A percentile compares a stretch with the other conserved stretches of the same genome.
These are phyloP conservation scores for Tripterygium wilfordii DNA, from an alignment of 177 flowering plant genomes.

Conservation along the genomic window DNA sequence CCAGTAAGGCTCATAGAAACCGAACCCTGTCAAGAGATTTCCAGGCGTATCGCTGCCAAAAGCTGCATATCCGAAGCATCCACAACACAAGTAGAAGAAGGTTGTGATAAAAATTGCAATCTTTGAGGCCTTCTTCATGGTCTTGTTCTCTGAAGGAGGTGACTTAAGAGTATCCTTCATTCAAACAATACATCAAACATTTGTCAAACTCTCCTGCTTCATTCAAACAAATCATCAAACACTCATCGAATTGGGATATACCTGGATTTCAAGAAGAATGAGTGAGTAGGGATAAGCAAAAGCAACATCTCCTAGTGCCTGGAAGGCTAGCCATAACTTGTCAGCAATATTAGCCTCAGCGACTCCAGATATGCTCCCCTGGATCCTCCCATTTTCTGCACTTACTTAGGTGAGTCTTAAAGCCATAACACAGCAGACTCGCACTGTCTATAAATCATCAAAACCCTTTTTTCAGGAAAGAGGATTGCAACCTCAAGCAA, in stretches of 20 bases:
- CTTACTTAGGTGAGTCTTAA: slow-evolving; percentile 19
- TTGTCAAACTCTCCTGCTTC: not conserved
- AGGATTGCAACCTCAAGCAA: too few relatives aligned
- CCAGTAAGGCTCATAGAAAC: slow-evolving; percentile 49
- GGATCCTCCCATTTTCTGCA: slow-evolving; percentile 14
- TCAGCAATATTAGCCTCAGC: slow-evolving; percentile 20
- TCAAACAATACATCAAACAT: not conserved
- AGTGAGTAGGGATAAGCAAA: slow-evolving; percentile 32
- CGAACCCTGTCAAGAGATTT: slow-evolving; percentile 48
- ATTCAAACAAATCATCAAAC: not conserved
- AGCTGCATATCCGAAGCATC: slow-evolving; percentile 57
- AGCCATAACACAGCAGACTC: too few relatives aligned
- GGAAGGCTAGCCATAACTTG: too few relatives aligned
- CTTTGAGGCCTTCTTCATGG: slow-evolving; percentile 44
- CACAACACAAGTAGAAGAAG: slow-evolving; percentile 45
- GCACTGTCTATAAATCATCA: too few relatives aligned
- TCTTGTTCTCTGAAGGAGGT: slow-evolving; percentile 7
- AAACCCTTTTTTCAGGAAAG: too few relatives aligned
- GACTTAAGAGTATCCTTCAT: slow-evolving; percentile 1
- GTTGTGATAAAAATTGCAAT: slow-evolving; percentile 26
- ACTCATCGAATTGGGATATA: not conserved
- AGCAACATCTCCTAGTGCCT: slow-evolving; percentile 41
- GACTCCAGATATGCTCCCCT: slow-evolving; percentile 19
- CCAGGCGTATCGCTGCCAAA: slow-evolving; percentile 49
- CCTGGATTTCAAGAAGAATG: slow-evolving; percentile 34